Base-by-base conservation (phyloP, 1,139 yeast genomes). In the Pichia inconspicua region DNA sequence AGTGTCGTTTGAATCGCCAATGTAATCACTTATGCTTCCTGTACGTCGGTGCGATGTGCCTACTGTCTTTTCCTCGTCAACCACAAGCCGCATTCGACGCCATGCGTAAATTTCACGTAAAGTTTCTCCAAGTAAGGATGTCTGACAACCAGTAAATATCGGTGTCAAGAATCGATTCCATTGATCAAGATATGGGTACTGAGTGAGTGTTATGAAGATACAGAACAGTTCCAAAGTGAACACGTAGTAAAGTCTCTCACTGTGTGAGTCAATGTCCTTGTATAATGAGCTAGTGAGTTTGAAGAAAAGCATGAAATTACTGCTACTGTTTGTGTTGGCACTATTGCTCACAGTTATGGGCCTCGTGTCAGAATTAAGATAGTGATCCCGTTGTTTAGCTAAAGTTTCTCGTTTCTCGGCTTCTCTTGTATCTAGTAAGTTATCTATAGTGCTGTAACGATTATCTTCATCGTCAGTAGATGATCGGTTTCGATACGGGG, bases 91-190 rank as follows among this genome's bases (percentile, higher is more conserved):
- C 17, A 19, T 34, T 14, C 4, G 19, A 40, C 38, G 27, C 49
- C 68, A 68, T 55, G 69, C 71, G 40, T 64, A 64, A 47, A 70
- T 69, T 58, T 80, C 84, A 50, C 73, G 76, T 27, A 77, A 58
- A 0, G 83, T 71, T 59, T 80, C 85, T 0, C 84, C 84, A 51
- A 80, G 61, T 12, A 78, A 74, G 0, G 82, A 79, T 0, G 82
- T 73, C 36, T 59, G 58, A 3, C 58, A 61, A 8, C 66, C 67
- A 31, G 64, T 55, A 9, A 62, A 45, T 5, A 58, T 46, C 4
- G 62, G 63, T 1, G 66, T 63, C 10, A 62, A 40, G 25, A 61
- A 55, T 34, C 58, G 60, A 43, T 63, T 64, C 25, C 53, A 51
- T 9, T 50, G 41, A 44, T 61, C 60, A n/a, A 64, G 51, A n/a